Conservation (phyloP, 2,329 filamentous ascomycete species). For the Colletotrichum tabaci region DNA sequence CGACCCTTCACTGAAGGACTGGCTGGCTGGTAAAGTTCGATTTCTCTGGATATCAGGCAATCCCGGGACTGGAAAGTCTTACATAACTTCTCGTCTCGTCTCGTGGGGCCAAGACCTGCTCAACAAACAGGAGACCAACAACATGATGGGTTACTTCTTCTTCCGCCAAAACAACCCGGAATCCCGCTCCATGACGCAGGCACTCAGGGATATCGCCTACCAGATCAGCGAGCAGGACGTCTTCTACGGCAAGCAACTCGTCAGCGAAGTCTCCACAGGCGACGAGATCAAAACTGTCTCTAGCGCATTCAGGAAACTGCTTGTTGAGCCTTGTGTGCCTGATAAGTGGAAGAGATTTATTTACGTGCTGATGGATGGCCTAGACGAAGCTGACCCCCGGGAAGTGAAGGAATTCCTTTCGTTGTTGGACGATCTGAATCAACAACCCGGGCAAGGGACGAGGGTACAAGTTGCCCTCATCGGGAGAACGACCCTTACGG, state of each 20-base stretch:
- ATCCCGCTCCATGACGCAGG: slow-evolving; percentile 61
- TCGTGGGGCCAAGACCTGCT: slow-evolving; percentile 54
- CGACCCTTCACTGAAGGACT: slow-evolving; percentile 56
- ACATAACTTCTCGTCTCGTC: slow-evolving; percentile 60
- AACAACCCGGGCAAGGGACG: slow-evolving; percentile 41
- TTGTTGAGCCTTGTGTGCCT: slow-evolving; percentile 56
- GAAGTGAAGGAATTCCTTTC: slow-evolving; percentile 56
- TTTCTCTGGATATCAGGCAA: slow-evolving; percentile 62
- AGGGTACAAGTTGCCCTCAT: slow-evolving; percentile 57
- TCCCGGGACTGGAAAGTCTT: slow-evolving; percentile 64
- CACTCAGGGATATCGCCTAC: slow-evolving; percentile 62
- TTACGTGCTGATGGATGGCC: slow-evolving; percentile 63
- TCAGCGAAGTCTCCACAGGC: slow-evolving; percentile 51
- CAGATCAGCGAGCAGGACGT: slow-evolving; percentile 63
- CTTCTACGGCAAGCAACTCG: slow-evolving; percentile 59
- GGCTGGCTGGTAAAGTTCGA: slow-evolving; percentile 55
- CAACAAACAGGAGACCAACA: slow-evolving; percentile 38
- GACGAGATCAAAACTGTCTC: slow-evolving; percentile 61
- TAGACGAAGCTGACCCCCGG: slow-evolving; percentile 61
- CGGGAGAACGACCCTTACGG: slow-evolving; percentile 59
- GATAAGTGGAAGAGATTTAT: slow-evolving; percentile 52
- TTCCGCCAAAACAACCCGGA: slow-evolving; percentile 64
- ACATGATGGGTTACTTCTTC: slow-evolving; percentile 62
- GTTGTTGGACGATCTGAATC: slow-evolving; percentile 50
- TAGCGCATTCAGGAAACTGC: slow-evolving; percentile 59